A percentile compares a stretch with the other conserved stretches of the same genome.
Evolutionary conservation across 208 protist species (phyloP).

Genomic region (Zelonia costaricensis): DNA sequence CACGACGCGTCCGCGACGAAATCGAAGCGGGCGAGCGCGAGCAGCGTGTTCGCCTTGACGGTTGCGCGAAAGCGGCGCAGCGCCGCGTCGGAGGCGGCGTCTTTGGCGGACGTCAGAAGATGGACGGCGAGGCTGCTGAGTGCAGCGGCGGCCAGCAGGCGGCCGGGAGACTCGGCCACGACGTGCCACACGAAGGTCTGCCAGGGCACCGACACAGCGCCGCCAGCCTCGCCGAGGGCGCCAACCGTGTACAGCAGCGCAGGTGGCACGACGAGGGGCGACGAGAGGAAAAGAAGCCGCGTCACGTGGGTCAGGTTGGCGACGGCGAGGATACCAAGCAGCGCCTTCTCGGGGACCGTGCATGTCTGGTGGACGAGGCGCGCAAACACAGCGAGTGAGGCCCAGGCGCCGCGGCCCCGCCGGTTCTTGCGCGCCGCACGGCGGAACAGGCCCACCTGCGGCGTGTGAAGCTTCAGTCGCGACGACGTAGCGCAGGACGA

Average conservation of each 20-base stretch:
- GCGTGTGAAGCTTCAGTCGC: background rate
- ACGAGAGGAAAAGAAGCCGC: background rate
- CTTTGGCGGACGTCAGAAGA: conserved; percentile 9
- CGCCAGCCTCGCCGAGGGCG: background rate
- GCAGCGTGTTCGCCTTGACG: conserved; percentile 35
- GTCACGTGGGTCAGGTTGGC: conserved; percentile 5
- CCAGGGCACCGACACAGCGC: background rate
- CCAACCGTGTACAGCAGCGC: conserved; percentile 8
- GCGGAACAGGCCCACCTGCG: background rate
- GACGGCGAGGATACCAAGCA: conserved; percentile 6
- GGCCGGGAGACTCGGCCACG: background rate
- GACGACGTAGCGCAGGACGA: background rate
- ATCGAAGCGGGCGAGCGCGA: conserved; percentile 49
- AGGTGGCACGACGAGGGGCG: conserved; percentile 4
- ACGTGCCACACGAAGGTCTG: background rate
- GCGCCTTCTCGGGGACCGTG: background rate
- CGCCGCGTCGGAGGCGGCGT: conserved; percentile 25
- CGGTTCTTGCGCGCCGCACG: conserved; percentile 11
- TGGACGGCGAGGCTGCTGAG: conserved; percentile 16
- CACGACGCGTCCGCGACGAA: conserved; percentile 40
- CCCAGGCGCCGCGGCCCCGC: background rate
- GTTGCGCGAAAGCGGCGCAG: conserved; percentile 15
- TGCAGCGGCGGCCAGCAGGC: conserved; percentile 10
- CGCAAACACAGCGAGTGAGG: conserved; percentile 13
- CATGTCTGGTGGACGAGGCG: conserved; percentile 9